A percentile compares a stretch with the other conserved stretches of the same genome.
Evolutionary conservation across 2,329 filamentous ascomycete genomes (phyloP).

Genomic region (Beauveria varroae): DNA sequence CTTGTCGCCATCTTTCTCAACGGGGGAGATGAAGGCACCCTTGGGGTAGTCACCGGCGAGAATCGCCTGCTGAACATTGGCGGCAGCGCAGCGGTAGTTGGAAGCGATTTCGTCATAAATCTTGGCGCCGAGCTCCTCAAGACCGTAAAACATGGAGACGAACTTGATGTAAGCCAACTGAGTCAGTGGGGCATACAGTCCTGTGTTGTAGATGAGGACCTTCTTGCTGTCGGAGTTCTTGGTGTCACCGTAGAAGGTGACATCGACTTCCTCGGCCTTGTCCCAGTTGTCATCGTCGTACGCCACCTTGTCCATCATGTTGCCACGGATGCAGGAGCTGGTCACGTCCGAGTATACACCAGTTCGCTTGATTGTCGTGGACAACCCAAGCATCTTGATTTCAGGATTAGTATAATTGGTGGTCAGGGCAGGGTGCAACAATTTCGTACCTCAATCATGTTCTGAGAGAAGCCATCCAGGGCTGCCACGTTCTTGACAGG

Average conservation of each 20-base stretch:
- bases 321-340: conserved; percentile 10
- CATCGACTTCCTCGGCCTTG: conserved; percentile 5
- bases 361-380: conserved; percentile 4
- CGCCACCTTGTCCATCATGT: conserved; percentile 10
- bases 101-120: conserved; percentile 2
- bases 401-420: not conserved
- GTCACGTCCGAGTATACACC: conserved; percentile 9
- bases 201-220: conserved; percentile 11
- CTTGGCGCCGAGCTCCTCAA: conserved; percentile 3
- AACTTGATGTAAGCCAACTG: conserved; percentile 13
- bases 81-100: conserved; percentile 9
- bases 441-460: conserved; percentile 4
- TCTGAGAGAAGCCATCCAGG: conserved; percentile 10
- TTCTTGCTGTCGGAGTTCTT: not conserved
- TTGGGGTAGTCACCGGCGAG: not conserved
- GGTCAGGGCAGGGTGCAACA: not conserved
- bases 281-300: conserved; percentile 8
- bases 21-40: conserved; percentile 4
- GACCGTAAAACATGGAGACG: conserved; percentile 10
- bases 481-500: conserved; percentile 10
- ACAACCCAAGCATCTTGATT: conserved; percentile 8
- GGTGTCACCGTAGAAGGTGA: conserved; percentile 10
- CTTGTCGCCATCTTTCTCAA: conserved; percentile 5
- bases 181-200: conserved; percentile 1
- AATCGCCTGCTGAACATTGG: conserved; percentile 8